Conservation (phyloP, 257 asterid species). For the Echites panduratus region DNA sequence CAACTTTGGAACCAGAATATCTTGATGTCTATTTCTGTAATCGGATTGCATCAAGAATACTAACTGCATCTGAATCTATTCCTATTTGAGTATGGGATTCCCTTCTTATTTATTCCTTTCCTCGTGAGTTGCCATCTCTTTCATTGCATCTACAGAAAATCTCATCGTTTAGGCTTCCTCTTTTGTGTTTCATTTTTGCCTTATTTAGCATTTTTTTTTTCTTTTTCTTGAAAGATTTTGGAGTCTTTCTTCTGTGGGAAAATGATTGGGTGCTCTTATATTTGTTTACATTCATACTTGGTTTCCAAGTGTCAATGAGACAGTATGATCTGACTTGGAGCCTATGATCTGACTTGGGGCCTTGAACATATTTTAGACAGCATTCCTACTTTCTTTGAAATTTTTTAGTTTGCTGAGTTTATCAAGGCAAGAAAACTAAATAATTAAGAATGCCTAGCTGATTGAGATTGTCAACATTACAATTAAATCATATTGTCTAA, state of each 20-base stretch:
- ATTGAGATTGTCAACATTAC: constrained; percentile 7
- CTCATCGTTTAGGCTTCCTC: background rate
- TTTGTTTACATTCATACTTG: no score
- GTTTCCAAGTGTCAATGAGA: background rate
- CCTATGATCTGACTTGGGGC: background rate
- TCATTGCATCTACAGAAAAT: background rate
- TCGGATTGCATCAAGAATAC: background rate
- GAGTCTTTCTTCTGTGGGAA: background rate
- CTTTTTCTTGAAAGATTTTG: background rate
- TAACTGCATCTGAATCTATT: background rate
- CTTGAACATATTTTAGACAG: background rate
- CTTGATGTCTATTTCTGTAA: background rate
- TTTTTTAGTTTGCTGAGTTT: constrained; percentile 9
- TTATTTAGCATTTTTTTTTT: background rate
- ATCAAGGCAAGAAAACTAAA: constrained; percentile 13
- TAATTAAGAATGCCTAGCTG: background rate
- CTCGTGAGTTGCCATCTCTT: background rate
- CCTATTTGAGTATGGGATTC: background rate
- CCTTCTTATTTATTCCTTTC: background rate
- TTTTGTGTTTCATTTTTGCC: background rate
- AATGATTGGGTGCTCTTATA: background rate
- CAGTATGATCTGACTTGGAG: background rate
- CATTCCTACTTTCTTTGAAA: background rate
- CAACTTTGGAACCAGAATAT: background rate
- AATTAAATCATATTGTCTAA: background rate